A percentile compares a stretch with the other conserved stretches of the same genome.
Conservation (phyloP, 495 filamentous ascomycete species). For the Talaromyces adpressus region DNA sequence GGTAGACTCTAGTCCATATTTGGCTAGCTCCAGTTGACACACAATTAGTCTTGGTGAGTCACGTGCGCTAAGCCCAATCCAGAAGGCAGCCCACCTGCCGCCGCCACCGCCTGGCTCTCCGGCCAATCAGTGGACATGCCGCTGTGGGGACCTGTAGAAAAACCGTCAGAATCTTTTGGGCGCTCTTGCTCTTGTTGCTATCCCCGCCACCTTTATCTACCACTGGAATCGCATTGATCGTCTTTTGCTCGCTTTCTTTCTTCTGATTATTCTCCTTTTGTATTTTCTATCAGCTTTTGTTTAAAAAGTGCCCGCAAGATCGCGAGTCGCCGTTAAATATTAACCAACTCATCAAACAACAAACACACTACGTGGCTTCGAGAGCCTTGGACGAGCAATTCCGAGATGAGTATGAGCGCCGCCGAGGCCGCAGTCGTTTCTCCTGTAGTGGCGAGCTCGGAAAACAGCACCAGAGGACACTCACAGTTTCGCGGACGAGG, state of each 20-base stretch:
- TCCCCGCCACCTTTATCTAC: background rate
- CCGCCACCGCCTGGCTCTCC: background rate
- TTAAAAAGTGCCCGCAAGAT: background rate
- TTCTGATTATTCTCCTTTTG: background rate
- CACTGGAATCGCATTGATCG: background rate
- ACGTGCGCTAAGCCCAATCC: constrained; percentile 2
- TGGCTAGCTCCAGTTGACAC: background rate
- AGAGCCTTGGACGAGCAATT: background rate
- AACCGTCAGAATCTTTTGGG: constrained; percentile 1
- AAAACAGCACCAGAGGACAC: background rate
- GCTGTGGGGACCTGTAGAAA: background rate
- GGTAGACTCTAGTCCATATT: background rate
- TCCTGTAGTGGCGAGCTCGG: background rate
- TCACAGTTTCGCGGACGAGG: constrained; percentile 24
- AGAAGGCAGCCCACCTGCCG: background rate
- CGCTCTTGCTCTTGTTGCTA: background rate
- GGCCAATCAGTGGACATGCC: background rate
- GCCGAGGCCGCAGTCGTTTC: background rate
- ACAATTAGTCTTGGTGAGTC: constrained; percentile 2
- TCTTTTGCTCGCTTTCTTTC: background rate
- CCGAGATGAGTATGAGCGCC: background rate
- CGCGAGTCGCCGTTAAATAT: background rate
- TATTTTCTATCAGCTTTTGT: background rate
- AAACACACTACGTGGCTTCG: constrained; percentile 22
- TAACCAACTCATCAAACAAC: constrained; percentile 13